A percentile compares a stretch with the other conserved stretches of the same genome.
Evolutionary conservation across 78 protist genomes (phyloP).

Genomic region (Isochrysis galbana): DNA sequence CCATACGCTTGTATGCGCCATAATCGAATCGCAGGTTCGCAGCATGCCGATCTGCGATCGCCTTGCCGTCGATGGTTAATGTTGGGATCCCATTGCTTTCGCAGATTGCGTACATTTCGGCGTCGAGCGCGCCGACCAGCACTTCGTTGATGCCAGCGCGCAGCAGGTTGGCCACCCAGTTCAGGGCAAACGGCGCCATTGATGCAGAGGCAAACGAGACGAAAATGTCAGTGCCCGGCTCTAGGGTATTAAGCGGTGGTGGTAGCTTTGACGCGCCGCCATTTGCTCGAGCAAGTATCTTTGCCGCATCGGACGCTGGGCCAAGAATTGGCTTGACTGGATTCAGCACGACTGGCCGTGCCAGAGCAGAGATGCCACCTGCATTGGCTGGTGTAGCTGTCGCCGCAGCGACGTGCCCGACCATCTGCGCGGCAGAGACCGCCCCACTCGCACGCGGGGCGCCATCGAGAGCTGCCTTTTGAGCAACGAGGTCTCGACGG

Average conservation of each 20-base stretch:
- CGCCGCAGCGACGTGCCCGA: too few relatives aligned
- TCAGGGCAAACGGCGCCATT: constrained; percentile 10
- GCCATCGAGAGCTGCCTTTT: too few relatives aligned
- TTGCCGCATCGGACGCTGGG: neutral
- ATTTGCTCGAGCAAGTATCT: neutral
- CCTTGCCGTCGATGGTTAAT: neutral
- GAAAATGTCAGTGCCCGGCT: neutral
- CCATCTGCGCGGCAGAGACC: too few relatives aligned
- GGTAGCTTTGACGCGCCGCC: neutral
- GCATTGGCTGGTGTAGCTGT: too few relatives aligned
- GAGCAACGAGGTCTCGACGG: too few relatives aligned
- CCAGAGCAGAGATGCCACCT: too few relatives aligned
- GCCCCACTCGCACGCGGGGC: too few relatives aligned
- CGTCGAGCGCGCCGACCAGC: neutral
- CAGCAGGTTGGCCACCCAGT: constrained; percentile 13
- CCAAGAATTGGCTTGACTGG: neutral
- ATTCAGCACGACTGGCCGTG: too few relatives aligned
- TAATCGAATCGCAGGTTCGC: constrained; percentile 18
- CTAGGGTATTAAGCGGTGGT: neutral
- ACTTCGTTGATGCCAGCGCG: neutral
- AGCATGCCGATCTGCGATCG: neutral
- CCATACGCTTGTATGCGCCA: constrained; percentile 12
- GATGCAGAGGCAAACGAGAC: neutral
- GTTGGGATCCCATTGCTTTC: neutral
- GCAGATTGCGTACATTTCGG: neutral